phyloP scores from a whole-genome alignment of 441 rosid species.

The Syzygium malaccense region DNA sequence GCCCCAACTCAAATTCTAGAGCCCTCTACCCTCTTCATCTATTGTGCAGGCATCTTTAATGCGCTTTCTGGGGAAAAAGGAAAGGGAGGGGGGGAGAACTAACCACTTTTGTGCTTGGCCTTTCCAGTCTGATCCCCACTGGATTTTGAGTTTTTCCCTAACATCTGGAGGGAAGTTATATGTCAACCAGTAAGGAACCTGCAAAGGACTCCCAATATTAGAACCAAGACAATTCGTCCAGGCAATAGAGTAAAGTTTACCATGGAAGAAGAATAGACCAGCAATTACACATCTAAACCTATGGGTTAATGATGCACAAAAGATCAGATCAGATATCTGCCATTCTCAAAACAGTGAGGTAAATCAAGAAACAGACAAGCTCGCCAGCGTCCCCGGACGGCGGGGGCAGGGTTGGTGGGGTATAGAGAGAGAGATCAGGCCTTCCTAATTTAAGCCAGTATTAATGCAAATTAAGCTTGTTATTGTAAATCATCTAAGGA shows the following conservation, averaged over 20 bases:
- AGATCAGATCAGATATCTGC: not conserved
- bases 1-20: not conserved
- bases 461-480: not conserved
- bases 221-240: not conserved
- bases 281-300: not conserved
- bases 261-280: not conserved
- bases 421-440: not conserved
- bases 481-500: not conserved
- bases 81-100: not conserved
- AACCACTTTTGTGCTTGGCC: conserved; percentile 98
- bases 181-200: conserved; percentile 80
- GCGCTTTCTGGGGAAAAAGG: not conserved
- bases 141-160: conserved; percentile 61
- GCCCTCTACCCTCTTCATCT: not conserved
- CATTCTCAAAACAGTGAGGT: not conserved
- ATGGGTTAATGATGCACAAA: not conserved
- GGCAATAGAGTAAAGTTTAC: not conserved
- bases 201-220: not conserved
- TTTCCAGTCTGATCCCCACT: conserved; percentile 90
- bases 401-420: too few species aligned
- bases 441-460: not conserved
- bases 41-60: not conserved
- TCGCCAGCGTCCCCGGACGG: too few species aligned
- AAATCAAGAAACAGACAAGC: not conserved
- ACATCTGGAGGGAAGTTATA: conserved; percentile 86